Evolutionary conservation across 1,284 basidiomycete species (phyloP), one percentile per base, ranked within the genome.

Genomic region (Trametes sp.): DNA sequence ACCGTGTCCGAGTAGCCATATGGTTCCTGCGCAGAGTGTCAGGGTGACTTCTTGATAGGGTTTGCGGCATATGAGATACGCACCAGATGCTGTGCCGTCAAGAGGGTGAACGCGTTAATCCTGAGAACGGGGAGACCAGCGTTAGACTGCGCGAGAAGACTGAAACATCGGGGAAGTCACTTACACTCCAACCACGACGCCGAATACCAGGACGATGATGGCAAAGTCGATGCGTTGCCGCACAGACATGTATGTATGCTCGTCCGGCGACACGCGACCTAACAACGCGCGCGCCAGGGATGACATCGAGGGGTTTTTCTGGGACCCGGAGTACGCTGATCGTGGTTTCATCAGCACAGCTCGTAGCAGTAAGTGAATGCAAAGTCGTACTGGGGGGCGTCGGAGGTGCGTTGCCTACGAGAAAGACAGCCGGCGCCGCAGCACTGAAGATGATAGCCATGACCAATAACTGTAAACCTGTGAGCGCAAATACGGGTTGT

Each of bases 381-480:
- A 23, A 31, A 54, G 10, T 68, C 83, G 59, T 75, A 94, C 92
- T 93, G 0, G 92, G 92, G 31, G 92, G 92, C 1, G 83, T 87
- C 9, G 90, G 90, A 9, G 62, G 60, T 0, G 54, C 54, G 33
- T 61, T 54, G 3, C 78, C 70, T 31, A 94, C 82, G 14, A 92
- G 70, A 52, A 92, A 77, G 3, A 84, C 79, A 28, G 81, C 76
- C 0, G 90, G 90, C 3, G 78, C 71, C 1, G 80, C 82, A 1
- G 76, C 89, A 1, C 88, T 88, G n/a, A 82, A 85, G 14, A 92
- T 82, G 61, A 93, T 88, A 0, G 81, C 92, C 23, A 93, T 80
- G 10, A 90, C 76, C 8, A 93, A 77, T 45, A 94, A 80, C 91
- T 93, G 65, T 11, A 38, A 13, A 28, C 9, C 13, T 59, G n/a